These are phyloP conservation scores for Zygoascus meyerae DNA, from an alignment of 1,139 yeast genomes.

Conservation along the genomic window DNA sequence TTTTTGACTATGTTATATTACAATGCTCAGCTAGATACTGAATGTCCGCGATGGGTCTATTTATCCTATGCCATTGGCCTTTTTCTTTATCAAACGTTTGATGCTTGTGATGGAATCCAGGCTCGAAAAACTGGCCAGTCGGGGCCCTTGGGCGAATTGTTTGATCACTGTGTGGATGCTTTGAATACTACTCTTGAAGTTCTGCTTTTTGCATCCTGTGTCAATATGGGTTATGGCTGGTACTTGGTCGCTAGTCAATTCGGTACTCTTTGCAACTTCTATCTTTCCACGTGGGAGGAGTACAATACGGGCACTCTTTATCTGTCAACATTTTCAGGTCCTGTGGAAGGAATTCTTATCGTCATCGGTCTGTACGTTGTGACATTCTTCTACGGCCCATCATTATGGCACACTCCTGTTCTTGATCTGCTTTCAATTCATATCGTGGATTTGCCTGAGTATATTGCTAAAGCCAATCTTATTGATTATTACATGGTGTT, in stretches of 20 bases:
- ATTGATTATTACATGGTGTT: constrained; percentile 43
- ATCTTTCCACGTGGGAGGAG: constrained; percentile 93
- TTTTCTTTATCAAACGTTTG: constrained; percentile 90
- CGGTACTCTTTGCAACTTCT: constrained; percentile 70
- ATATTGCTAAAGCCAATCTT: constrained; percentile 20
- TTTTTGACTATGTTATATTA: constrained; percentile 60
- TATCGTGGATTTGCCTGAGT: constrained; percentile 14
- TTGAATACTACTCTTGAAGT: constrained; percentile 79
- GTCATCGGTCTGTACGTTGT: constrained; percentile 48
- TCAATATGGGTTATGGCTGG: constrained; percentile 67
- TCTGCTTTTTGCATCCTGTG: constrained; percentile 64
- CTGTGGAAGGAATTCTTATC: constrained; percentile 87
- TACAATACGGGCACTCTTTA: constrained; percentile 82
- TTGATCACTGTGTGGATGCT: constrained; percentile 91
- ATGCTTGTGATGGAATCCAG: constrained; percentile 94
- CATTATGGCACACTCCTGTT: constrained; percentile 47
- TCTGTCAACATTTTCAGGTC: constrained; percentile 80
- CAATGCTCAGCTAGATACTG: constrained; percentile 59
- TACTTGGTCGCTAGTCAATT: constrained; percentile 62
- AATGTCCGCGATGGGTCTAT: constrained; percentile 77
- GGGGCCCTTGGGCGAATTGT: constrained; percentile 90
- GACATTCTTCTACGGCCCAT: constrained; percentile 59
- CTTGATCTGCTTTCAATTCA: constrained; percentile 2
- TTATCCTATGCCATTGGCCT: constrained; percentile 75
- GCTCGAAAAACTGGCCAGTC: constrained; percentile 90